These are phyloP conservation scores for Cyberlindnera euphorbiiphila DNA, from an alignment of 805 yeast species.

Conservation along the genomic window DNA sequence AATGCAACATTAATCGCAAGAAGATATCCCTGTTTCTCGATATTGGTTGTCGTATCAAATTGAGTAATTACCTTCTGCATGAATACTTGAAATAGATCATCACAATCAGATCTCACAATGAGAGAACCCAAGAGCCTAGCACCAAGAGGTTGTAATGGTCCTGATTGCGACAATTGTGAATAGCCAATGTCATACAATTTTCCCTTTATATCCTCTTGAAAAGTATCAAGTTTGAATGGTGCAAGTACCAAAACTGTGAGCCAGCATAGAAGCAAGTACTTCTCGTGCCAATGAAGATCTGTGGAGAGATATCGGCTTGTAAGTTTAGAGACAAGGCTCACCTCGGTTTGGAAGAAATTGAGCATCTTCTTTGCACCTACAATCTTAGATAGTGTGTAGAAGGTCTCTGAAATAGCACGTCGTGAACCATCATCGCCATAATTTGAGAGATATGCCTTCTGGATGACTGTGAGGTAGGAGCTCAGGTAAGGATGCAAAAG, in stretches of 20 bases:
- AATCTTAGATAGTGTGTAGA: slow-evolving; percentile 62
- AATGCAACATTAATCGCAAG: slow-evolving; percentile 20
- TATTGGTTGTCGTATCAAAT: slow-evolving; percentile 10
- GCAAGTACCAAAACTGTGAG: slow-evolving; percentile 62
- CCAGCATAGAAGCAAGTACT: slow-evolving; percentile 62
- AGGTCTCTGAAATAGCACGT: slow-evolving; percentile 30
- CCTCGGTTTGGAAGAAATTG: slow-evolving; percentile 58
- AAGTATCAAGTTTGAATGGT: slow-evolving; percentile 59
- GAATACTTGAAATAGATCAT: slow-evolving; percentile 12
- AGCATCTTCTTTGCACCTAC: slow-evolving; percentile 60
- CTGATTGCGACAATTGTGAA: slow-evolving; percentile 30
- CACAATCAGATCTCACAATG: slow-evolving; percentile 26
- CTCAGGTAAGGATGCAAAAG: slow-evolving; percentile 41
- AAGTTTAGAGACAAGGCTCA: slow-evolving; percentile 43
- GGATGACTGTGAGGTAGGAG: slow-evolving; percentile 3
- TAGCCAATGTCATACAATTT: slow-evolving; percentile 31
- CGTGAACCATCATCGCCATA: neutral
- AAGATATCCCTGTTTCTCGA: slow-evolving; percentile 16
- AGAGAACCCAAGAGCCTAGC: slow-evolving; percentile 30
- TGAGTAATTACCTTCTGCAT: slow-evolving; percentile 16
- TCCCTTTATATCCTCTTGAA: slow-evolving; percentile 32
- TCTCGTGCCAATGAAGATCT: slow-evolving; percentile 40
- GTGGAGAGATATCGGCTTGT: slow-evolving; percentile 24
- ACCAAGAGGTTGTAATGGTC: slow-evolving; percentile 34
- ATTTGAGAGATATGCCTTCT: slow-evolving; percentile 27